Conservation (phyloP, 2,329 filamentous ascomycete genomes). For the Talaromyces funiculosus region DNA sequence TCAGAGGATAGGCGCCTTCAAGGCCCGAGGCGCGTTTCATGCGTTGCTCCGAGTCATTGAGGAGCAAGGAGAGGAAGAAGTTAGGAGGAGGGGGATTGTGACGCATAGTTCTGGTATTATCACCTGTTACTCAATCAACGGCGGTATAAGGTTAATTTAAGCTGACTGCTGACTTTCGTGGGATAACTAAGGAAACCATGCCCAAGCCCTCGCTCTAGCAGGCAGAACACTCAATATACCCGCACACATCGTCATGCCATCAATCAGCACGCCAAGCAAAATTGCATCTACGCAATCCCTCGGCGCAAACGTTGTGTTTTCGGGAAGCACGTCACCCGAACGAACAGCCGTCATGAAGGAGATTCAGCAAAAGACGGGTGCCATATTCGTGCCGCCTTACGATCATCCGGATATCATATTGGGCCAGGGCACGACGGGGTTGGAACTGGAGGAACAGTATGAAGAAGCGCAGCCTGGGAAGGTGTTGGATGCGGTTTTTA, state of each 20-base stretch:
- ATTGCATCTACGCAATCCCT: slow-evolving; percentile 76
- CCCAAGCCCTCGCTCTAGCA: slow-evolving; percentile 83
- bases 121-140: no score
- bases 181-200: slow-evolving; percentile 69
- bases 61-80: slow-evolving; percentile 57
- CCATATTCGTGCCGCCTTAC: slow-evolving; percentile 79
- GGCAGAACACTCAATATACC: slow-evolving; percentile 67
- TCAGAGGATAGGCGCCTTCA: slow-evolving; percentile 88
- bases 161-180: no score
- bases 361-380: slow-evolving; percentile 66
- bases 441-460: slow-evolving; percentile 77
- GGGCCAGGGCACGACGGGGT: slow-evolving; percentile 81
- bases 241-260: slow-evolving; percentile 87
- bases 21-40: slow-evolving; percentile 85
- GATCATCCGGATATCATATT: slow-evolving; percentile 89
- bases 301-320: slow-evolving; percentile 73
- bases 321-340: slow-evolving; percentile 72
- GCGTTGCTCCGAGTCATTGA: slow-evolving; percentile 65
- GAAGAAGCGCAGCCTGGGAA: slow-evolving; percentile 35
- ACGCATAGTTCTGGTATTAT: slow-evolving; percentile 78
- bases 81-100: slow-evolving; percentile 65
- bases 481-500: slow-evolving; percentile 64
- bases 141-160: not conserved
- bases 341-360: slow-evolving; percentile 70
- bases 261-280: slow-evolving; percentile 78